These are phyloP conservation scores for Gelatoporia subvermispora DNA, from an alignment of 768 basidiomycete species.

Conservation along the genomic window DNA sequence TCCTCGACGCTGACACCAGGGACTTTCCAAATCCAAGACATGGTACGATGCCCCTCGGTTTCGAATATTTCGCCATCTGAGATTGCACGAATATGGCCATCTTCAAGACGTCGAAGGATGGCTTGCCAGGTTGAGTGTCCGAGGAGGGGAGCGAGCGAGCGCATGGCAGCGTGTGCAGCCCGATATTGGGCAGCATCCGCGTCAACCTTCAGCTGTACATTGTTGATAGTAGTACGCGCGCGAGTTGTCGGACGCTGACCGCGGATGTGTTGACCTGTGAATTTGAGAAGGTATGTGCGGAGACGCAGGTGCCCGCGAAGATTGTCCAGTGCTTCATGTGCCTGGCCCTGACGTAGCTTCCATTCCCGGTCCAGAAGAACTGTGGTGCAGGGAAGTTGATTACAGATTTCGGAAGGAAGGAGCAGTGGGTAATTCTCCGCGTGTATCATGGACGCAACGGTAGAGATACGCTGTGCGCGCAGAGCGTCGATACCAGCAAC, in stretches of 20 bases:
- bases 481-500: background rate
- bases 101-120: background rate
- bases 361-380: background rate
- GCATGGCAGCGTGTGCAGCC: background rate
- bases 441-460: background rate
- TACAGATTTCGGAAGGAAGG: constrained; percentile 1
- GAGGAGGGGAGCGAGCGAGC: background rate
- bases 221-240: background rate
- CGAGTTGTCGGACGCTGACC: constrained; percentile 5
- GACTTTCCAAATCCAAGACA: constrained; percentile 13
- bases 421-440: background rate
- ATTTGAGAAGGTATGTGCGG: background rate
- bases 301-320: constrained; percentile 3
- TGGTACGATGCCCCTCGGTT: constrained; percentile 4
- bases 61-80: background rate
- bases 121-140: constrained; percentile 1
- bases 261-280: background rate
- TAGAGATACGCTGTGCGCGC: background rate
- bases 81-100: constrained; percentile 5
- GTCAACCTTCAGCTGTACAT: background rate
- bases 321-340: constrained; percentile 1
- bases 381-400: no score
- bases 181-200: constrained; percentile 1
- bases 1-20: background rate
- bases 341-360: constrained; percentile 1